phyloP scores from a whole-genome alignment of 768 basidiomycete genomes.

The Dendrothele bispora region DNA sequence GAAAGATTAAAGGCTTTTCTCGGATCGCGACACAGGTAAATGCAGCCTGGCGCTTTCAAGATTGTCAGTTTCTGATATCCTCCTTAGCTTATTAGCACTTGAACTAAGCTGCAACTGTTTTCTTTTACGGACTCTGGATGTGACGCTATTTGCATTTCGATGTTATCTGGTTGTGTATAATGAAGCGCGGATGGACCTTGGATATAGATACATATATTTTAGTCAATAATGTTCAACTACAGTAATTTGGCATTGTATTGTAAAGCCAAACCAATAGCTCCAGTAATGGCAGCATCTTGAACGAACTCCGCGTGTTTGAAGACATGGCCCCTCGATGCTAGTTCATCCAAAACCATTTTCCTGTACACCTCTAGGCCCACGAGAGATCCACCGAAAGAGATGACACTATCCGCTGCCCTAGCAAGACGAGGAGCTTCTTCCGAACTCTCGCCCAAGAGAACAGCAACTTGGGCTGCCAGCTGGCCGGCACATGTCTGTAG shows the following conservation, averaged over 20 bases:
- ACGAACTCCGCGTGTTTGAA: constrained; percentile 69
- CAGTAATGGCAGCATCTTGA: constrained; percentile 65
- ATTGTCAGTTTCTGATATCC: no score
- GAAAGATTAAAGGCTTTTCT: constrained; percentile 54
- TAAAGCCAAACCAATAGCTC: constrained; percentile 56
- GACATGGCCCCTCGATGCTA: constrained; percentile 55
- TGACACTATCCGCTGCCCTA: constrained; percentile 52
- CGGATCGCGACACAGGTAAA: constrained; percentile 42
- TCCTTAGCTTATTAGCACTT: no score
- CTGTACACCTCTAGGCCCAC: constrained; percentile 64
- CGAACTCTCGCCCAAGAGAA: constrained; percentile 45
- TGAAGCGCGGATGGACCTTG: no score
- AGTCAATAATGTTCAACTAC: no score
- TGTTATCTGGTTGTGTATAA: no score
- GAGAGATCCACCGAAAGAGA: constrained; percentile 82
- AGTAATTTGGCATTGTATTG: constrained; percentile 2
- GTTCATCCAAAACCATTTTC: constrained; percentile 51
- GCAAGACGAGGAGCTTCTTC: constrained; percentile 35
- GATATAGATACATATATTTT: no score
- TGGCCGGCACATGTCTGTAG: constrained; percentile 48
- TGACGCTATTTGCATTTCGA: no score
- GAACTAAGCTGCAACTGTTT: no score
- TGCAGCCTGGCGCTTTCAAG: no score
- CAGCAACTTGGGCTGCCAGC: constrained; percentile 60
- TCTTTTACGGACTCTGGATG: no score